Evolutionary conservation across 768 basidiomycete species (phyloP), one percentile per base, ranked within the genome.

Genomic region (Pulveroboletus frians): DNA sequence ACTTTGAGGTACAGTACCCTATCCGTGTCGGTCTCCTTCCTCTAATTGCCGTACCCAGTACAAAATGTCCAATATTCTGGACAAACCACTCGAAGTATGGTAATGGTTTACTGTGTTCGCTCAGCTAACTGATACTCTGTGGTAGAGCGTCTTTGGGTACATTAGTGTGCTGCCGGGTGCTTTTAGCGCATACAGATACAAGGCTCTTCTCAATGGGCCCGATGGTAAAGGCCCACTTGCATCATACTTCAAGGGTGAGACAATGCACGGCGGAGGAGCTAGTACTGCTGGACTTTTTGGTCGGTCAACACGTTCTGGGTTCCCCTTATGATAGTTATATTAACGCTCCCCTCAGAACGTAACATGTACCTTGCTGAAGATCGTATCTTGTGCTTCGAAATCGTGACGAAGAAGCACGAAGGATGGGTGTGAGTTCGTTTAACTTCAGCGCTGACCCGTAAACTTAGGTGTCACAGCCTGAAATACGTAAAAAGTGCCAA

Each of bases 51-150:
- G 3, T 14, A 8, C 49, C 5, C 37, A 85, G 82, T 94, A 95
- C 73, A 95, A 95, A 73, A 91, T 90, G 85, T 92, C 91, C 21
- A 93, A 96, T 62, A 89, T 95, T 55, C 80, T 97, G 31, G 94
- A 97, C 67, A 97, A 97, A 67, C 93, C 94, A 1, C 78, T 93
- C 44, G 94, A 97, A 80, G 75, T 90, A 62, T 43, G 77, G 66
- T 32, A 5, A n/a, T 46, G 5, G n/a, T 45, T 42, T 34, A 13
- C 21, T 34, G 48, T 18, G 9, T 40, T 46, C 31, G 15, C 17
- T 49, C 13, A 11, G 38, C 36, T 51, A n/a, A 53, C 23, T 8
- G n/a, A 34, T 29, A 26, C 18, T 26, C 36, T 13, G 17, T 45
- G 41, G 27, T 48, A 76, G 84, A 88, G 86, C 62, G 84, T 90